These are phyloP conservation scores for Phylloporus rhodoxanthus DNA, from an alignment of 768 basidiomycete species.

Conservation along the genomic window DNA sequence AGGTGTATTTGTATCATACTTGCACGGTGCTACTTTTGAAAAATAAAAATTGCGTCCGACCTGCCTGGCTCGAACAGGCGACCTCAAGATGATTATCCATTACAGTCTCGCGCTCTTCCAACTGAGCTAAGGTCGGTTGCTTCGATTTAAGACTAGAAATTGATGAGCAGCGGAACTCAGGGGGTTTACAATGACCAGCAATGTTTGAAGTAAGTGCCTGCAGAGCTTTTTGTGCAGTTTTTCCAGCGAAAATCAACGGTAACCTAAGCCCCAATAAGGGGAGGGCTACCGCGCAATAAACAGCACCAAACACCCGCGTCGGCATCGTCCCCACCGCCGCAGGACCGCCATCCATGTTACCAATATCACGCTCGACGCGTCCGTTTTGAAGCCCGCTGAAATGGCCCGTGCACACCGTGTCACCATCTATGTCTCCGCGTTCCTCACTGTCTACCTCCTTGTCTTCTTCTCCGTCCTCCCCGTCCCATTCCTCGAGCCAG, in stretches of 20 bases:
- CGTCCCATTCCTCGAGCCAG: conserved; percentile 11
- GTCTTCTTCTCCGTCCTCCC: conserved; percentile 4
- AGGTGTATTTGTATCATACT: conserved; percentile 10
- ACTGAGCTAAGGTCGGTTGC: conserved; percentile 34
- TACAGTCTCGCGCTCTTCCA: conserved; percentile 48
- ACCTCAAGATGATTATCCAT: conserved; percentile 42
- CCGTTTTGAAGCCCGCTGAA: not conserved
- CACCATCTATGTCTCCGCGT: conserved; percentile 38
- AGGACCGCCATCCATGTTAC: too few relatives aligned
- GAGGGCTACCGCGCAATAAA: not conserved
- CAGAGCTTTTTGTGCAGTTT: not conserved
- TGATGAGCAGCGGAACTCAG: not conserved
- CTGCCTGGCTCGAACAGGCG: conserved; percentile 62
- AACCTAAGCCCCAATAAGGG: not conserved
- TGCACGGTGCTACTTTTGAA: too few relatives aligned
- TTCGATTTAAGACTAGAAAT: not conserved
- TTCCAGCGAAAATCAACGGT: not conserved
- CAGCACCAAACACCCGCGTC: not conserved
- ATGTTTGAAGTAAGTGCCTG: not conserved
- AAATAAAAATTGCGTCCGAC: conserved; percentile 32
- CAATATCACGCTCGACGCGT: not conserved
- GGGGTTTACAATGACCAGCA: not conserved
- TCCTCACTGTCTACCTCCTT: conserved; percentile 40
- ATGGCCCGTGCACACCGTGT: conserved; percentile 32
- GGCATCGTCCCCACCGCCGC: not conserved